Base-by-base conservation (phyloP, 306 rosid species). In the Vachellia collinsii region DNA sequence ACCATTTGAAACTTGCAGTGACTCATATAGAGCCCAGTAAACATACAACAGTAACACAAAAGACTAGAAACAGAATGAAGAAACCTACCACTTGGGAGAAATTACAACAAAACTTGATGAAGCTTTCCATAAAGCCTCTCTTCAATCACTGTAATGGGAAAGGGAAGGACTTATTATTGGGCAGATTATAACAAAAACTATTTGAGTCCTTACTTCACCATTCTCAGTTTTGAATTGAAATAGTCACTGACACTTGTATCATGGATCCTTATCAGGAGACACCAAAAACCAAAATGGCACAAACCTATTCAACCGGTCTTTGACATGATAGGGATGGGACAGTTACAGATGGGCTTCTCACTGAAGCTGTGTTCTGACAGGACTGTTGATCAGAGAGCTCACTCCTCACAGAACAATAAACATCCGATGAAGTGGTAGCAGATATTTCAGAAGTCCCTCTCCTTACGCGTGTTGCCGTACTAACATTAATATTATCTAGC, bases 401-500 rank as follows among this genome's bases (percentile, higher is more conserved):
- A 36, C 83, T 90, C 85, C 91, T 85, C 43, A 77, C 84, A 7
- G 97, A 91, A 51, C 79, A 86, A 82, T 82, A 89, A 46, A 88
- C 81, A 69, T 93, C 94, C 9, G 91, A 87, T 71, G 88, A 91
- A 50, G 87, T 67, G 38, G 90, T 36, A 36, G 82, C 76, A 38
- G 99, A 87, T 78, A 85, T 34, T 76, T 88, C 96, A n/a, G 96
- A 90, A 67, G 76, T 76, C 77, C 88, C 94, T 84, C 80, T 91
- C 79, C 86, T 86, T 38, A 77, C 59, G 77, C 82, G 86, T 0
- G 79, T 83, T 71, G 75, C 80, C 19, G 84, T 51, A 56, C 84
- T 81, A 54, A 65, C 77, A 48, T 20, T 82, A 39, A 82, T 65
- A 67, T 86, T 91, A 73, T 87, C 85, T 65, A 88, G 74, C 82